Evolutionary conservation across 2,329 filamentous ascomycete genomes (phyloP), one percentile per base, ranked within the genome.

Genomic region (Exophiala viscosa): DNA sequence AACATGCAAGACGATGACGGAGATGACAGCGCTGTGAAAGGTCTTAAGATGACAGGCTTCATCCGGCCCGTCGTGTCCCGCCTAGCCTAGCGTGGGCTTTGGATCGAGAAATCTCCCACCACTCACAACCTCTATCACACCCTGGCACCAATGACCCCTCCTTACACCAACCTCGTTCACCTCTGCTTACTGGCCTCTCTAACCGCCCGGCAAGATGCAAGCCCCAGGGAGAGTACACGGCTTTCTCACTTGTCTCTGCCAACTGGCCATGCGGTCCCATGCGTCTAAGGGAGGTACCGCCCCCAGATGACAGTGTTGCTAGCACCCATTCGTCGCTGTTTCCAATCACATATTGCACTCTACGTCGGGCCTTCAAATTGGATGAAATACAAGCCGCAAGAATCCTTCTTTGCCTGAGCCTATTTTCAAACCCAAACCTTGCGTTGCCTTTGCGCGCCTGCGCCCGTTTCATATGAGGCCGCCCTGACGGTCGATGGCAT

Each of bases 401-500:
- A 42, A 42, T 23, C 9, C 20, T 23, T 10, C 11, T 9, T 28
- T 28, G 23, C 23, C 23, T 1, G 23, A 28, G 23, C 23, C 23
- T 28, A 28, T 14, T 13, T 47, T 50, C 42, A 23, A 28, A 38
- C 42, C 33, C 43, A 41, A 41, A 45, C 43, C 40, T 42, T 28
- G 39, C 48, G 55, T 42, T 41, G 14, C 23, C 31, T 40, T n/a
- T 54, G 46, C 35, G 44, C 44, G 41, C 31, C 43, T 47, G 46
- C 52, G 42, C 39, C 17, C 45, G 56, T 56, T 56, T 55, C 56
- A 56, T 59, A 55, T 59, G 56, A 56, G 53, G 56, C 56, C 46
- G 56, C 39, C 46, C 45, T 59, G 53, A 38, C 50, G 49, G 52
- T 59, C 50, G 41, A 34, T 54, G 53, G 53, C 56, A 59, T 54